Base-by-base conservation (phyloP, 192 early-diverging fungal genomes). In the Tieghemiomyces parasiticus region DNA sequence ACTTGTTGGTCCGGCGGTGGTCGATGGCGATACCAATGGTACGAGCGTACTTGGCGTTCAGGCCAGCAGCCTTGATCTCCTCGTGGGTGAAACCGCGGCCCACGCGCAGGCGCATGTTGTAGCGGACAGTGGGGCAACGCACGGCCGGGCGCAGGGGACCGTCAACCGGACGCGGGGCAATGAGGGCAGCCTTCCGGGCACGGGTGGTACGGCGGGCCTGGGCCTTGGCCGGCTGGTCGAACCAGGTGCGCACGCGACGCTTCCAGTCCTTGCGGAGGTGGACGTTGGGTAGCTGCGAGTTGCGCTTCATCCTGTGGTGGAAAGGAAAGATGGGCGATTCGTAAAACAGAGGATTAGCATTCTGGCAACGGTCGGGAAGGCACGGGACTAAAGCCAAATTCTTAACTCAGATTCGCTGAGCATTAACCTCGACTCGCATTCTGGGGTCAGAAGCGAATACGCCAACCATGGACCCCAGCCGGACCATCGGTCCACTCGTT, bases 261-360 rank as follows among this genome's bases (percentile, higher is more conserved):
- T 95, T 88, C 93, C 93, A 95, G 79, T 93, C 87, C 86, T 95
- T 95, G 77, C 85, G 95, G 87, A 96, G 92, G 75, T 99, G 95
- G 67, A 77, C 74, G 75, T 90, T 91, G 69, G 92, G 90, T 72
- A 95, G 74, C 67, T 85, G 78, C 74, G 92, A 91, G 85, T 93
- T 95, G 82, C 92, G 90, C 81, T 85, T 91, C 85, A 89, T 75
- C 33, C 32, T 46, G 33, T 12, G 49, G 38, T 6, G 38, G 38
- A 10, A 6, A 16, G 38, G 16, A 42, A 6, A 16, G 38, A 42
- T 10, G 38, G 38, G 38, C n/a, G n/a, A n/a, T n/a, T n/a, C n/a
- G n/a, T n/a, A n/a, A n/a, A n/a, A n/a, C n/a, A n/a, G n/a, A n/a
- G n/a, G n/a, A n/a, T n/a, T n/a, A n/a, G n/a, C n/a, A n/a, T n/a